Evolutionary conservation across 73 alveolate genomes (phyloP).

Genomic region (Breviolum minutum): DNA sequence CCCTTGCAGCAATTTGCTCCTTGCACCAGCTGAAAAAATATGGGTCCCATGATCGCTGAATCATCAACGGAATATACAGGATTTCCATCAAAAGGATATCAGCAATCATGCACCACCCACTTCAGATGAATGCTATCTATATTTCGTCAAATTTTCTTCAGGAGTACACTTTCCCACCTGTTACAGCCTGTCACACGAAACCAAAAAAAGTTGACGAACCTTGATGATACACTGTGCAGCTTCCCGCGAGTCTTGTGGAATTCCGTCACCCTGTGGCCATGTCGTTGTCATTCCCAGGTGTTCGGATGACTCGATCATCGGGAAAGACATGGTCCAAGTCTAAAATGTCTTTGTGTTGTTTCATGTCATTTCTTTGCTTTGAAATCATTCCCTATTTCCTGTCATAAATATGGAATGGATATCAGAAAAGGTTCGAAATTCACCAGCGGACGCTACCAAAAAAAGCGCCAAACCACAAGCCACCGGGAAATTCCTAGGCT

Average conservation of each 20-base stretch:
- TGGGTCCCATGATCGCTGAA: too few species aligned
- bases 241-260: slow-evolving; percentile 80
- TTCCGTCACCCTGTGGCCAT: slow-evolving; percentile 58
- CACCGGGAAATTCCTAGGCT: background rate
- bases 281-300: background rate
- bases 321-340: background rate
- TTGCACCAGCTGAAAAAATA: too few species aligned
- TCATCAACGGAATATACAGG: too few species aligned
- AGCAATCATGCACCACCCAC: too few species aligned
- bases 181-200: background rate
- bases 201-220: background rate
- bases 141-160: too few species aligned
- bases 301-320: background rate
- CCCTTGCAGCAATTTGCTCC: too few species aligned
- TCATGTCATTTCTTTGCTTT: background rate
- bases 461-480: background rate
- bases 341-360: background rate
- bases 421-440: too few species aligned
- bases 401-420: too few species aligned
- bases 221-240: slow-evolving; percentile 84
- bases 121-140: too few species aligned
- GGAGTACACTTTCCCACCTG: too few species aligned
- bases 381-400: background rate
- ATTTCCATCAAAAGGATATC: too few species aligned
- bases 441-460: background rate